Percentiles rank a stretch among this genome's conserved stretches.
Evolutionary conservation across 352 stramenopile species (phyloP).

Genomic region (Pythium aristosporum): DNA sequence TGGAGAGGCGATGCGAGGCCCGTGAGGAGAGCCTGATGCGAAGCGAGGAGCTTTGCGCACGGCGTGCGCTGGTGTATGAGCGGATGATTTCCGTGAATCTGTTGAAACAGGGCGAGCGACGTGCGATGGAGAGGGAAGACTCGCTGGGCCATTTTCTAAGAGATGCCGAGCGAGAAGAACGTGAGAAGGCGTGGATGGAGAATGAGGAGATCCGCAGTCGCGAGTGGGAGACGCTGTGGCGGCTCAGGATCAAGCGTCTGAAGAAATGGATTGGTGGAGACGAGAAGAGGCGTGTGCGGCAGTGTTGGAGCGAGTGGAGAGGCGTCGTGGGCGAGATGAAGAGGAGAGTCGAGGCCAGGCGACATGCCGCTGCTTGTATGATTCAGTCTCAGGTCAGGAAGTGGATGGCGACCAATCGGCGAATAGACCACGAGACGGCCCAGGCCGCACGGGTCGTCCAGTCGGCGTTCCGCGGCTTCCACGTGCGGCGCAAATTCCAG

Average conservation of each 20-base stretch:
- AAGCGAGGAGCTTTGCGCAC: conserved; percentile 39
- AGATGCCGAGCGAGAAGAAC: conserved; percentile 6
- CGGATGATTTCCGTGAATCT: conserved; percentile 22
- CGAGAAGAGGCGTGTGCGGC: not conserved
- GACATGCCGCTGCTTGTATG: conserved; percentile 9
- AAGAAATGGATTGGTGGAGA: not conserved
- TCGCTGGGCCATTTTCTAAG: conserved; percentile 9
- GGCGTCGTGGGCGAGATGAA: not conserved
- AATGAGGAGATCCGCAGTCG: conserved; percentile 15
- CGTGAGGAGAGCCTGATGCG: conserved; percentile 47
- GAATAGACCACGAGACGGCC: conserved; percentile 5
- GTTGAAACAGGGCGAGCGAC: conserved; percentile 25
- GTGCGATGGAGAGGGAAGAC: conserved; percentile 40
- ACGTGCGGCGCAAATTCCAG: conserved; percentile 62
- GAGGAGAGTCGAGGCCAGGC: not conserved
- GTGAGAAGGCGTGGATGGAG: conserved; percentile 3
- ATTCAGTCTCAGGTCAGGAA: not conserved
- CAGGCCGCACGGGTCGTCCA: conserved; percentile 53
- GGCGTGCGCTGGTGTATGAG: conserved; percentile 31
- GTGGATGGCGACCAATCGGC: not conserved
- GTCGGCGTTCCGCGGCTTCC: conserved; percentile 69
- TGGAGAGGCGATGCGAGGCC: conserved; percentile 27
- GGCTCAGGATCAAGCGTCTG: conserved; percentile 18
- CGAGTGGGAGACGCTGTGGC: conserved; percentile 13
- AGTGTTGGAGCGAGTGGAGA: not conserved